Conservation (phyloP, 2,329 filamentous ascomycete species). For the Trichoderma oligosporum region DNA sequence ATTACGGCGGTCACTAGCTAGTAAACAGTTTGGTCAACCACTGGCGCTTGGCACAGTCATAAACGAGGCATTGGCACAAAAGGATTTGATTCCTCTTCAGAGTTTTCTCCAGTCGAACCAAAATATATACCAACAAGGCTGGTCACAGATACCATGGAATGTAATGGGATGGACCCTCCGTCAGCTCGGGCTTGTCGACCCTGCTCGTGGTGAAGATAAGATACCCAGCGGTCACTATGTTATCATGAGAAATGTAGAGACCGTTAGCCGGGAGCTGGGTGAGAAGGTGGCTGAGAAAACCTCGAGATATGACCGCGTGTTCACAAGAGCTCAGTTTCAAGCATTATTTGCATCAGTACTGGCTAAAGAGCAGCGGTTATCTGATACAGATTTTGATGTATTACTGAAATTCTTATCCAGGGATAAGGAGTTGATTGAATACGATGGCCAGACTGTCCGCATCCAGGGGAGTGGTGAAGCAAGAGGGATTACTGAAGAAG, state of each 20-base stretch:
- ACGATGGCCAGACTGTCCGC: conserved; percentile 68
- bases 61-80: conserved; percentile 64
- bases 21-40: conserved; percentile 74
- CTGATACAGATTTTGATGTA: conserved; percentile 63
- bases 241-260: conserved; percentile 59
- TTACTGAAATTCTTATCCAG: conserved; percentile 66
- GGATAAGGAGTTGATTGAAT: conserved; percentile 57
- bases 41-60: conserved; percentile 76
- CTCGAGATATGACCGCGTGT: conserved; percentile 62
- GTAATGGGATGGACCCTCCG: conserved; percentile 72
- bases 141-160: conserved; percentile 63
- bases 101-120: conserved; percentile 63
- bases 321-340: conserved; percentile 62
- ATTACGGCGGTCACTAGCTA: conserved; percentile 68
- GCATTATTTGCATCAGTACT: conserved; percentile 54
- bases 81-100: conserved; percentile 65
- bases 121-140: conserved; percentile 68
- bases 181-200: conserved; percentile 61
- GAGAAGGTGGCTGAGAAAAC: conserved; percentile 41
- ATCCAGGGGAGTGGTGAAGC: conserved; percentile 57
- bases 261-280: conserved; percentile 52
- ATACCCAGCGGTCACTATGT: conserved; percentile 62
- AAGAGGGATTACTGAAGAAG: conserved; percentile 64
- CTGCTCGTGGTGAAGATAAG: conserved; percentile 47
- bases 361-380: conserved; percentile 48